Evolutionary conservation across 2,329 filamentous ascomycete genomes (phyloP).

Genomic region (Exserohilum turcica): DNA sequence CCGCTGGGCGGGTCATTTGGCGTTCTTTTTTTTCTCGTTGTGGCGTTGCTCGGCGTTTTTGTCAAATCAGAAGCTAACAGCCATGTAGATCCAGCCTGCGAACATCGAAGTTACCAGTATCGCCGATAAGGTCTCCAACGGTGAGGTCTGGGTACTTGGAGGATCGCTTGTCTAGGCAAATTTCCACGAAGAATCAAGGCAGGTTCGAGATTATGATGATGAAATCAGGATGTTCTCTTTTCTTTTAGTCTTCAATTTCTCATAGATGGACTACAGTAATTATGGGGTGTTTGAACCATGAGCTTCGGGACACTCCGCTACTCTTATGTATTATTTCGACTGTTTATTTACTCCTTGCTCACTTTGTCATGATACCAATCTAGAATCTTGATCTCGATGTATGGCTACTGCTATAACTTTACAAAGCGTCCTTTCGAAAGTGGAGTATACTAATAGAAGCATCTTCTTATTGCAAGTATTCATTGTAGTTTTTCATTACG

Average conservation of each 20-base stretch:
- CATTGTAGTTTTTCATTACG: too few species aligned
- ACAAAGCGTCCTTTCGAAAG: too few species aligned
- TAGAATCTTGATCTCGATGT: too few species aligned
- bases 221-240: not conserved
- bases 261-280: not conserved
- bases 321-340: too few species aligned
- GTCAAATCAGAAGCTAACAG: slow-evolving; percentile 13
- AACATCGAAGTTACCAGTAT: slow-evolving; percentile 77
- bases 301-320: not conserved
- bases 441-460: too few species aligned
- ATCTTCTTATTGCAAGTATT: too few species aligned
- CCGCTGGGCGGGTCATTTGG: not conserved
- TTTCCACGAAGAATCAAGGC: not conserved
- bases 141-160: slow-evolving; percentile 81
- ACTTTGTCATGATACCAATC: too few species aligned
- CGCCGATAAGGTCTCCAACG: slow-evolving; percentile 79
- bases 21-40: not conserved
- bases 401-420: too few species aligned
- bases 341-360: too few species aligned
- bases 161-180: slow-evolving; percentile 56
- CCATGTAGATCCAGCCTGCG: slow-evolving; percentile 72
- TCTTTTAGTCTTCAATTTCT: not conserved
- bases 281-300: not conserved
- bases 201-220: not conserved
- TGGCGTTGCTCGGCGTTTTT: not conserved